Evolutionary conservation across 2,329 filamentous ascomycete genomes (phyloP), one percentile per base, ranked within the genome.

Genomic region (Sporothrix curviconia): DNA sequence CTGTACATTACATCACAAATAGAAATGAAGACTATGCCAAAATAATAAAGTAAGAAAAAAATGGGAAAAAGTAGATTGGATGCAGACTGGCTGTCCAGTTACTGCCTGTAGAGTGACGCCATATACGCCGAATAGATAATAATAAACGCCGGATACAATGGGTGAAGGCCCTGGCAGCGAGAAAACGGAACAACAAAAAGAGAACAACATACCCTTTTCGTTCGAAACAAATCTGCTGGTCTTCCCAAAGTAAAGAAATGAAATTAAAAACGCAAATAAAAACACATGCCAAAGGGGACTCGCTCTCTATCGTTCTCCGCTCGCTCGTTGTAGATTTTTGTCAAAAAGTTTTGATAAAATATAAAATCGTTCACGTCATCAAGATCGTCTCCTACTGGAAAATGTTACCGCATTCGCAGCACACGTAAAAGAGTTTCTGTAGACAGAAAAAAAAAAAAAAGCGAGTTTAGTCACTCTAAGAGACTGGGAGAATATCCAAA

Each of bases 401-500:
- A 67, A 96, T 94, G 70, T 92, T 84, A 74, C 91, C 90, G 74
- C 94, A 99, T 60, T 86, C 84, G 77, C 89, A 94, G 79, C 94
- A 99, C 57, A 99, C 94, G 68, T 91, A 92, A 71, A 92, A 92
- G 49, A 94, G 75, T 90, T 91, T 92, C 90, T 94, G 65, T 5
- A 11, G 8, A 19, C 8, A 37, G 37, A 30, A 32, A 22, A n/a
- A 49, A 28, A 51, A 17, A 8, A 39, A 39, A 11, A 49, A n/a
- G 2, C 32, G 19, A 7, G 37, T 40, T 60, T 55, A 61, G 54
- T 51, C 39, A 24, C 14, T 9, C 4, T 19, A 25, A 25, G 47
- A n/a, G 4, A 3, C 3, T 30, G 8, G 15, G 28, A 5, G 15
- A 4, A 14, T 36, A 47, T 15, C 28, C 22, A 42, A 4, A 36